Evolutionary conservation across 306 rosid genomes (phyloP), one percentile per base, ranked within the genome.

Genomic region (Vachellia collinsii): DNA sequence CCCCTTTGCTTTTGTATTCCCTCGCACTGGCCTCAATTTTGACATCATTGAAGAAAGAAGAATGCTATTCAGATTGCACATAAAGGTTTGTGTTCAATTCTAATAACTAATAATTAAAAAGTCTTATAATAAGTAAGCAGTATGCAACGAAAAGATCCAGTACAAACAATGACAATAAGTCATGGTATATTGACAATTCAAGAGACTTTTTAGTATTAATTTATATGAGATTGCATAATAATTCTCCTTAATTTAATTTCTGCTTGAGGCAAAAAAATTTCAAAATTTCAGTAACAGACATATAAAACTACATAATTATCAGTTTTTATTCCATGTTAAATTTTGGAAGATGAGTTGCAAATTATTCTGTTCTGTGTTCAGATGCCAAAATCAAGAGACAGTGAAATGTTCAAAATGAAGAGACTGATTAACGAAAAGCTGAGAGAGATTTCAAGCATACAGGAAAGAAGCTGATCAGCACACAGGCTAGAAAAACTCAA

Each of bases 71-170:
- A n/a, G 81, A 71, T 72, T 81, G 59, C 23, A 8, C 36, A 39
- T 63, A 39, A 62, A 83, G 74, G 81, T 83, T 78, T 81, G 65
- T 74, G 63, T 67, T 80, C 50, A 2, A 61, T 29, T 29, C 34
- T 29, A 29, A 29, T 29, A 29, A 29, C 34, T 29, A 29, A 29
- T 29, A 29, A 29, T 29, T 29, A 29, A 29, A 29, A 29, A 29
- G 34, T 29, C 34, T 29, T 29, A 29, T 2, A 29, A 29, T 2
- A 1, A 29, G 34, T 29, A 2, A 29, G 34, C 34, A 29, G 34
- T 2, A 29, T 29, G 34, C 34, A 29, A 29, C 2, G 34, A 29
- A 29, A 29, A 29, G 2, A 29, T 29, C 2, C 1, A 29, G 2
- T 29, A 0, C 2, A 2, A 29, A 2, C 1, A 29, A 29, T 29